phyloP scores from a whole-genome alignment of 2,329 filamentous ascomycete species.

The Aspergillus uvarum region DNA sequence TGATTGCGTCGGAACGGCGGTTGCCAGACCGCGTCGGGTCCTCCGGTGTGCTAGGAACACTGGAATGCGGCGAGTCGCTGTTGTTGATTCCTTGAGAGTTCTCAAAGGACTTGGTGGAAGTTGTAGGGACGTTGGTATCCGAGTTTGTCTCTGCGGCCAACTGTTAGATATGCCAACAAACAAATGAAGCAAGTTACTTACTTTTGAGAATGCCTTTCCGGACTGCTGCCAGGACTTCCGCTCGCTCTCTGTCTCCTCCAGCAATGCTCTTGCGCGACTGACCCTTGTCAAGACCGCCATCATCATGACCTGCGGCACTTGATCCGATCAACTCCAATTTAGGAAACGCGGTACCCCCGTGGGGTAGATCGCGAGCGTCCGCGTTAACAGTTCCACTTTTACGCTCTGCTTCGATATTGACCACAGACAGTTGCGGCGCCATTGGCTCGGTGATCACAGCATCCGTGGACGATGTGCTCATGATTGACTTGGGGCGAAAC shows the following conservation, averaged over 20 bases:
- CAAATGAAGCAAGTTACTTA: slow-evolving; percentile 44
- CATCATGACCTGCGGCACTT: slow-evolving; percentile 50
- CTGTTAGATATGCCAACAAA: slow-evolving; percentile 1
- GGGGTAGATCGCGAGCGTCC: slow-evolving; percentile 62
- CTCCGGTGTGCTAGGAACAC: slow-evolving; percentile 84
- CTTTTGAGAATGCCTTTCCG: slow-evolving; percentile 96
- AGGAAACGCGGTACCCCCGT: slow-evolving; percentile 77
- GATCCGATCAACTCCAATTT: slow-evolving; percentile 80
- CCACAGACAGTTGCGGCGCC: slow-evolving; percentile 86
- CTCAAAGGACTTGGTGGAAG: slow-evolving; percentile 61
- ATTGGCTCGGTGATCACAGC: slow-evolving; percentile 63
- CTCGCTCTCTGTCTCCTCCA: slow-evolving; percentile 83
- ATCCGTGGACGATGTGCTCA: slow-evolving; percentile 70
- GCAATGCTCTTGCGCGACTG: slow-evolving; percentile 79
- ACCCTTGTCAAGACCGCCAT: slow-evolving; percentile 46
- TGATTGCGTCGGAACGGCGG: slow-evolving; percentile 66
- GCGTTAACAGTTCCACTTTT: slow-evolving; percentile 76
- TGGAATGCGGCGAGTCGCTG: slow-evolving; percentile 75
- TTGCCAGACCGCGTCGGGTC: slow-evolving; percentile 63
- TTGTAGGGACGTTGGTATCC: slow-evolving; percentile 67
- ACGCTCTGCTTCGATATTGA: slow-evolving; percentile 91
- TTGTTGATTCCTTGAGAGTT: slow-evolving; percentile 57
- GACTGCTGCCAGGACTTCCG: slow-evolving; percentile 86
- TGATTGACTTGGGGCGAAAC: slow-evolving; percentile 89
- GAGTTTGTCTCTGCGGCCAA: slow-evolving; percentile 45